Evolutionary conservation across 1,139 yeast genomes (phyloP).

Genomic region (Pichia sp.): DNA sequence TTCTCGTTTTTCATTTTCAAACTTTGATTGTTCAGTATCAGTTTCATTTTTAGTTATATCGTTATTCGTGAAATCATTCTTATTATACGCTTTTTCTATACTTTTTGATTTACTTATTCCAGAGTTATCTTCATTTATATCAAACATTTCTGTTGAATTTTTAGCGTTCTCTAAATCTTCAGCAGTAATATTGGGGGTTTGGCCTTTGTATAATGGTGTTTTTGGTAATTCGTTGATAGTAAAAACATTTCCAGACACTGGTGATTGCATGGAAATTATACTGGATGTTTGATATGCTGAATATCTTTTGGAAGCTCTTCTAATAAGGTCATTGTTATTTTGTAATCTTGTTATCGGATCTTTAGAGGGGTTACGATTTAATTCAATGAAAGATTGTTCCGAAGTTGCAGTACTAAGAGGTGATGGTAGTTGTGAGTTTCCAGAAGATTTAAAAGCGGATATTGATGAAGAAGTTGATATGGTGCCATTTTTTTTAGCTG

Average conservation of each 20-base stretch:
- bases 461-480: constrained; percentile 7
- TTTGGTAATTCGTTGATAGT: constrained; percentile 7
- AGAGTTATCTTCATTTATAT: constrained; percentile 6
- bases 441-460: constrained; percentile 4
- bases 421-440: background rate
- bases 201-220: constrained; percentile 24
- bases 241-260: constrained; percentile 11
- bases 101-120: background rate
- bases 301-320: constrained; percentile 87
- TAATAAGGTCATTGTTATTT: constrained; percentile 71
- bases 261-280: constrained; percentile 26
- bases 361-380: constrained; percentile 15
- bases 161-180: constrained; percentile 15
- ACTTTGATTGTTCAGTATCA: no score
- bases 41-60: background rate
- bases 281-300: constrained; percentile 73
- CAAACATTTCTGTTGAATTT: constrained; percentile 1
- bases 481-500: constrained; percentile 1
- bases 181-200: constrained; percentile 12
- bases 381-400: constrained; percentile 13
- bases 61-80: background rate
- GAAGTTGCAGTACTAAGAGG: no score
- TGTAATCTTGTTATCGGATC: constrained; percentile 75
- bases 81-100: background rate
- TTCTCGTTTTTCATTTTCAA: background rate